Base-by-base conservation (phyloP, 2,329 filamentous ascomycete genomes). In the Sarocladium brachiariae region DNA sequence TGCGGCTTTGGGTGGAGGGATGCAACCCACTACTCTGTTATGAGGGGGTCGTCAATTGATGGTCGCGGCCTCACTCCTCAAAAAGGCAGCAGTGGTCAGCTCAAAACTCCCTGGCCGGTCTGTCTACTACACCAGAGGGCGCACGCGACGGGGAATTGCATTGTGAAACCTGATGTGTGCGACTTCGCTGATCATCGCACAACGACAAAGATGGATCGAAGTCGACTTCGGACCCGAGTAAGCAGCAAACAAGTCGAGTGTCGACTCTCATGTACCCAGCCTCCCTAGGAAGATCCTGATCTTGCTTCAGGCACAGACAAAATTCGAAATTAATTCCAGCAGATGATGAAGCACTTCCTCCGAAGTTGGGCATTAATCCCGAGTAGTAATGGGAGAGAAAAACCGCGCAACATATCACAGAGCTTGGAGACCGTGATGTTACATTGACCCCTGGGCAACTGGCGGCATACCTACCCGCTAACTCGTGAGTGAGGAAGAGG, bases 341-440 rank as follows among this genome's bases (percentile, higher is more conserved):
- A 13, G 13, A 13, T 30, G 27, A 30, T 30, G 27, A 30, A 30
- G 27, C 7, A 21, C 13, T 4, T 8, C 18, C 6, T 39, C n/a
- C 13, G 18, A 21, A 47, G 24, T 33, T 47, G 27, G 27, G 24
- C 25, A 47, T 30, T 33, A 47, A 31, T 4, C 13, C 25, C 27
- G 27, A 5, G 43, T 47, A 14, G 27, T 47, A 47, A 19, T 47
- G 43, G 25, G 39, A 30, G 9, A 13, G 24, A 33, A n/a, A 47
- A 47, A 47, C 43, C 43, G 43, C 43, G 43, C 43, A 47, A n/a
- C 21, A 43, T 43, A n/a, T n/a, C n/a, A n/a, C n/a, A n/a, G 39
- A 7, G 37, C 18, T 39, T 23, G 5, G 23, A 25, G 43, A 24
- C 9, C 9, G 14, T n/a, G n/a, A 47, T 14, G 43, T 47, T 47